phyloP scores from a whole-genome alignment of 306 rosid species.

The Fagus crenata region DNA sequence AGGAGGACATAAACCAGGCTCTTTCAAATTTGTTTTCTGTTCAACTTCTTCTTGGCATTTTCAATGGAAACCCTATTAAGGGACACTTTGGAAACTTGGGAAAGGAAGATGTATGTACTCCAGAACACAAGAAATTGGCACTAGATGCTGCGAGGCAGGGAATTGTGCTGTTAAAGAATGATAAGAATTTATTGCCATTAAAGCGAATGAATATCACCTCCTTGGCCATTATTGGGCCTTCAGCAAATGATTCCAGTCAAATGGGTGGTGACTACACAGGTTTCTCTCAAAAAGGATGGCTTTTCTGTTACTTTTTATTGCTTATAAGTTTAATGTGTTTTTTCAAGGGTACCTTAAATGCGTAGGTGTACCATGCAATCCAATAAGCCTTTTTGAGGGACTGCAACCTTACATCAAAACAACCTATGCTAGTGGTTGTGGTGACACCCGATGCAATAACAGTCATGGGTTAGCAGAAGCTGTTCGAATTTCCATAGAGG shows the following conservation, averaged over 20 bases:
- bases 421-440: constrained; percentile 60
- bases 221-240: constrained; percentile 71
- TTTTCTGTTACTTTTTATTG: too few species aligned
- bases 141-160: constrained; percentile 91
- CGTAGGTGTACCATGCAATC: constrained; percentile 78
- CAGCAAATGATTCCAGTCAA: constrained; percentile 51
- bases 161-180: constrained; percentile 79
- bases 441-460: constrained; percentile 55
- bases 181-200: constrained; percentile 68
- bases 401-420: constrained; percentile 44
- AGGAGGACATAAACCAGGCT: constrained; percentile 72
- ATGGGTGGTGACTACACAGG: constrained; percentile 81
- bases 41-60: constrained; percentile 75
- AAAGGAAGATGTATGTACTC: constrained; percentile 61
- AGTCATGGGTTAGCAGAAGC: constrained; percentile 64
- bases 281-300: constrained; percentile 12
- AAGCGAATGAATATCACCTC: constrained; percentile 34
- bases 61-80: constrained; percentile 67
- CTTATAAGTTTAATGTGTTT: too few species aligned
- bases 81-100: constrained; percentile 71
- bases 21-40: constrained; percentile 74
- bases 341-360: constrained; percentile 12
- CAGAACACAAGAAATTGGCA: constrained; percentile 62
- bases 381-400: constrained; percentile 52
- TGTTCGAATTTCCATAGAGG: constrained; percentile 43